Percentiles rank a stretch among this genome's conserved stretches.
Evolutionary conservation across 2,329 filamentous ascomycete species (phyloP).

Genomic region (Clarireedia paspali): DNA sequence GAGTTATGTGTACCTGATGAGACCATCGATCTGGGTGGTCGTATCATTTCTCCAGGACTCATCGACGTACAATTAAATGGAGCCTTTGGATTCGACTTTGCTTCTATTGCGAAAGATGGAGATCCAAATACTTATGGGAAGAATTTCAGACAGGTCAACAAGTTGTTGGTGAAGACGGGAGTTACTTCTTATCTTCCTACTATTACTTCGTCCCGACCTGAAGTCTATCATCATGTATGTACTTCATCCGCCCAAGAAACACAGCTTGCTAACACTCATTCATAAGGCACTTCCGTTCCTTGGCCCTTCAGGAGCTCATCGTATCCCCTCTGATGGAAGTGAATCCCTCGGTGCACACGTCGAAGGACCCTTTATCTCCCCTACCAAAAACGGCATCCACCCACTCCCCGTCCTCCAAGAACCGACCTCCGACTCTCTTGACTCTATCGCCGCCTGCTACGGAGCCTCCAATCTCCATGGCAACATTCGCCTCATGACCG

Average conservation of each 20-base stretch:
- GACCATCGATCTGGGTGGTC: slow-evolving; percentile 71
- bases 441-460: slow-evolving; percentile 64
- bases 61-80: slow-evolving; percentile 92
- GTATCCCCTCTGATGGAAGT: slow-evolving; percentile 60
- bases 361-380: slow-evolving; percentile 82
- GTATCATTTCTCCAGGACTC: slow-evolving; percentile 76
- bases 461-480: slow-evolving; percentile 57
- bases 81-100: slow-evolving; percentile 89
- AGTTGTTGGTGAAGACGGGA: slow-evolving; percentile 64
- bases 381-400: slow-evolving; percentile 81
- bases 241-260: too few relatives aligned
- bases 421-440: slow-evolving; percentile 50
- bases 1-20: slow-evolving; percentile 62
- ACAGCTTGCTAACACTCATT: background rate
- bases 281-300: slow-evolving; percentile 63
- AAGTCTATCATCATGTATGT: slow-evolving; percentile 69
- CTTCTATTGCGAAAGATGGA: slow-evolving; percentile 60
- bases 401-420: slow-evolving; percentile 57
- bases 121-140: slow-evolving; percentile 63
- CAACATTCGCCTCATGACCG: slow-evolving; percentile 71
- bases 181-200: slow-evolving; percentile 87
- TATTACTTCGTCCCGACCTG: slow-evolving; percentile 69
- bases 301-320: slow-evolving; percentile 56
- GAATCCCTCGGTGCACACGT: slow-evolving; percentile 87
- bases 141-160: slow-evolving; percentile 64